Percentiles rank a stretch among this genome's conserved stretches.
Evolutionary conservation across 2,329 filamentous ascomycete species (phyloP).

Genomic region (Claviceps spartinae): DNA sequence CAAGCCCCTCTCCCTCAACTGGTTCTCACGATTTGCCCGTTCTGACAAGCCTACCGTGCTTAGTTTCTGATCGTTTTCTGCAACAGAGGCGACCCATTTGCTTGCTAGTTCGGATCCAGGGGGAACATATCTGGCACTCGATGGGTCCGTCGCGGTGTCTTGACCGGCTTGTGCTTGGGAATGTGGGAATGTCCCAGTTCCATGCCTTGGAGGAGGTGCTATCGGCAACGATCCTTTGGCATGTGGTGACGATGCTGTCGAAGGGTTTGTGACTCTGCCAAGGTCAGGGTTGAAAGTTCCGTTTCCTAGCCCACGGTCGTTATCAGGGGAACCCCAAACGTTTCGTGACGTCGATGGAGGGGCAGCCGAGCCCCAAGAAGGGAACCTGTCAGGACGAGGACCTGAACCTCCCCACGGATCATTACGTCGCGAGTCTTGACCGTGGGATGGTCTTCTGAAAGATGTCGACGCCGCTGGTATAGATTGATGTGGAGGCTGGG

Average conservation of each 20-base stretch:
- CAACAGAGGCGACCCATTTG: slow-evolving; percentile 29
- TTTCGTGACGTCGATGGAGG: slow-evolving; percentile 36
- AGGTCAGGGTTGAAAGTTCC: slow-evolving; percentile 59
- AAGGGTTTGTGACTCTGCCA: slow-evolving; percentile 30
- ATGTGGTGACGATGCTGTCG: slow-evolving; percentile 18
- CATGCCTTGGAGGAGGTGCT: slow-evolving; percentile 22
- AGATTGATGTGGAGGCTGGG: slow-evolving; percentile 8
- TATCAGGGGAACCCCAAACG: slow-evolving; percentile 64
- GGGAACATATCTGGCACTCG: slow-evolving; percentile 15
- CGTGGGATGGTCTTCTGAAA: slow-evolving; percentile 18
- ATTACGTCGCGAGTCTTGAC: slow-evolving; percentile 19
- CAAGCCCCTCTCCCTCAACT: slow-evolving; percentile 30
- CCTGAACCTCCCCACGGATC: slow-evolving; percentile 25
- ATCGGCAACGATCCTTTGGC: slow-evolving; percentile 32
- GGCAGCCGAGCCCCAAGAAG: slow-evolving; percentile 33
- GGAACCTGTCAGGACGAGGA: slow-evolving; percentile 33
- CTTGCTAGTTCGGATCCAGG: slow-evolving; percentile 21
- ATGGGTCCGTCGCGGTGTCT: slow-evolving; percentile 15
- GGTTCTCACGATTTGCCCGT: slow-evolving; percentile 28
- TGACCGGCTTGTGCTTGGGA: slow-evolving; percentile 15
- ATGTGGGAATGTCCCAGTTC: neutral
- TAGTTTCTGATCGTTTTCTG: slow-evolving; percentile 33
- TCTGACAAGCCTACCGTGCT: slow-evolving; percentile 25
- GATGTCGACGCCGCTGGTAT: slow-evolving; percentile 8
- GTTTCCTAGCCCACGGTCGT: slow-evolving; percentile 60